Percentiles rank a stretch among this genome's conserved stretches.
These are phyloP conservation scores for Hypoxylon sp. DNA, from an alignment of 2,329 filamentous ascomycete genomes.

Conservation along the genomic window DNA sequence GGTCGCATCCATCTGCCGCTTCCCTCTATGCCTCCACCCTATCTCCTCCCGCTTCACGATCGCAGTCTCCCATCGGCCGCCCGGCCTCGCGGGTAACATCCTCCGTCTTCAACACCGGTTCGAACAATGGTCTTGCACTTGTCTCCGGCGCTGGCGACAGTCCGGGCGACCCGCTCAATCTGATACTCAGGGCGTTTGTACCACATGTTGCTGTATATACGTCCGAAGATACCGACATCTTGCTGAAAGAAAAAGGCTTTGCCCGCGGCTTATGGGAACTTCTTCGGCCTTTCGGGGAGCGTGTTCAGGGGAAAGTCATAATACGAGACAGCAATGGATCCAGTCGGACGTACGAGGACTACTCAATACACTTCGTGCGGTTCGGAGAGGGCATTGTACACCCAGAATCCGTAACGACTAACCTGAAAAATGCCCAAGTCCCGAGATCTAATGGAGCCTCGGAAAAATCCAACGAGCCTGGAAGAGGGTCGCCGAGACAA, in stretches of 20 bases:
- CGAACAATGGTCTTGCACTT: slow-evolving; percentile 58
- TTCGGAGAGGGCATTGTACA: slow-evolving; percentile 71
- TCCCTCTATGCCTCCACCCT: slow-evolving; percentile 74
- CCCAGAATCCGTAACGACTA: slow-evolving; percentile 57
- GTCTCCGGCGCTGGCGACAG: slow-evolving; percentile 58
- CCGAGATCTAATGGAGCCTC: slow-evolving; percentile 48
- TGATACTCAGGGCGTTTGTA: slow-evolving; percentile 87
- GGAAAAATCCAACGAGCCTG: slow-evolving; percentile 41
- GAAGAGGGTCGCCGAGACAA: slow-evolving; percentile 28
- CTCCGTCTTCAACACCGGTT: slow-evolving; percentile 66
- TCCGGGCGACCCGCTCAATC: slow-evolving; percentile 67
- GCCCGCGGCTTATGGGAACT: slow-evolving; percentile 84
- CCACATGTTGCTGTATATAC: slow-evolving; percentile 89
- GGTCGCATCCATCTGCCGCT: slow-evolving; percentile 68
- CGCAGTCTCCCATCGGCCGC: slow-evolving; percentile 73
- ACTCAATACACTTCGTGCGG: slow-evolving; percentile 84
- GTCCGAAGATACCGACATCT: slow-evolving; percentile 85
- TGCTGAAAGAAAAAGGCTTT: slow-evolving; percentile 87
- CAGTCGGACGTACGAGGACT: slow-evolving; percentile 88
- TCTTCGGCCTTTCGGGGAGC: slow-evolving; percentile 90
- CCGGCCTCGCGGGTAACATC: slow-evolving; percentile 67
- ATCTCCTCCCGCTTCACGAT: slow-evolving; percentile 75
- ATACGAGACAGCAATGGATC: slow-evolving; percentile 90
- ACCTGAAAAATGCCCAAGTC: slow-evolving; percentile 47
- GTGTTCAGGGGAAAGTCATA: slow-evolving; percentile 85